These are phyloP conservation scores for Annona squamosa DNA, from an alignment of 164 flowering plant genomes.

Conservation along the genomic window DNA sequence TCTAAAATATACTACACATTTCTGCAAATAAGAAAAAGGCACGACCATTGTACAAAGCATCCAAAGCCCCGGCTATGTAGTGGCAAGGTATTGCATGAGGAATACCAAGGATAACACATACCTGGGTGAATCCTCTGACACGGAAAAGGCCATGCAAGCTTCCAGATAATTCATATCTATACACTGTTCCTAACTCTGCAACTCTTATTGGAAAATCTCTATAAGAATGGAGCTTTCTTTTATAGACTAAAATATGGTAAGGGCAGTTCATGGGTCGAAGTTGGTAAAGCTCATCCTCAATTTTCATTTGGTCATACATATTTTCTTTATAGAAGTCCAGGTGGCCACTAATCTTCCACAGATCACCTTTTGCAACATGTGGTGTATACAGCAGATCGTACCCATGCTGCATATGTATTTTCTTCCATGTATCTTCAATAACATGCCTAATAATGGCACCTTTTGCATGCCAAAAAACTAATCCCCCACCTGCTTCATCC, in stretches of 20 bases:
- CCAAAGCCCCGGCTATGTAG: neutral
- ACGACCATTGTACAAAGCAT: neutral
- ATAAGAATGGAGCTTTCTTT: conserved; percentile 72
- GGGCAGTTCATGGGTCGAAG: conserved; percentile 99
- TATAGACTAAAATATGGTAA: conserved; percentile 82
- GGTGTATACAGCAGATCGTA: conserved; percentile 87
- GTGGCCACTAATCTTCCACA: conserved; percentile 95
- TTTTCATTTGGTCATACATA: conserved; percentile 89
- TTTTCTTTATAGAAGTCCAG: conserved; percentile 89
- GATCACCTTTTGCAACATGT: conserved; percentile 89
- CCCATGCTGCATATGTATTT: conserved; percentile 55
- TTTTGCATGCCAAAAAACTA: conserved; percentile 97
- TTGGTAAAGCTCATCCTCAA: conserved; percentile 90
- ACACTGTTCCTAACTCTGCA: conserved; percentile 93
- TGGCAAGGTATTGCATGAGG: neutral
- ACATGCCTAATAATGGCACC: conserved; percentile 80
- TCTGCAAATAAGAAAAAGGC: neutral
- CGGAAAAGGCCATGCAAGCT: conserved; percentile 97
- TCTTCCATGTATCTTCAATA: conserved; percentile 95
- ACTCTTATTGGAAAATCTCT: conserved; percentile 92
- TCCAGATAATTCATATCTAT: conserved; percentile 92
- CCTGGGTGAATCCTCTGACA: conserved; percentile 99
- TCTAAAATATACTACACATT: neutral
- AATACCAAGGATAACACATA: conserved; percentile 11
- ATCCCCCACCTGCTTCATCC: conserved; percentile 98